These are phyloP conservation scores for Microbotryum silenes-acaulis DNA, from an alignment of 1,284 basidiomycete genomes.

Conservation along the genomic window DNA sequence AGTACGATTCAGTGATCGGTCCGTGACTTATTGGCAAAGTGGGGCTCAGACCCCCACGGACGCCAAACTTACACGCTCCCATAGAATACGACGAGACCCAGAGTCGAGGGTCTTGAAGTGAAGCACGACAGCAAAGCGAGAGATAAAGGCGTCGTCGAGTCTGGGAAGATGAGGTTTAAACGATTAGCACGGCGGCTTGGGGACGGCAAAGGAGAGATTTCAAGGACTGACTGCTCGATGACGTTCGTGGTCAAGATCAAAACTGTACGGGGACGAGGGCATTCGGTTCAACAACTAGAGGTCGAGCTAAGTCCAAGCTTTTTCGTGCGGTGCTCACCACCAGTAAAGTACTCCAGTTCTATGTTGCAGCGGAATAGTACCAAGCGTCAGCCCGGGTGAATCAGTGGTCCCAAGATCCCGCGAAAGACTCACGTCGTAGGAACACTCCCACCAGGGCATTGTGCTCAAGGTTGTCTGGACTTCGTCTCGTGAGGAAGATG, in stretches of 20 bases:
- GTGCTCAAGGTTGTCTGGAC: conserved; percentile 15
- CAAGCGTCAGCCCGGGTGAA: too few relatives aligned
- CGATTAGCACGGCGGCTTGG: too few relatives aligned
- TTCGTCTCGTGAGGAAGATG: conserved; percentile 24
- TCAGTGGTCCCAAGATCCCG: too few relatives aligned
- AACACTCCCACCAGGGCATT: conserved; percentile 25
- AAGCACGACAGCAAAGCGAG: conserved; percentile 28
- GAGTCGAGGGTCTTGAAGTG: conserved; percentile 24
- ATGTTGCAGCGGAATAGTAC: neutral
- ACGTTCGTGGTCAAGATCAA: conserved; percentile 27
- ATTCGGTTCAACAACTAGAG: too few relatives aligned
- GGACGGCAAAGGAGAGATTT: neutral
- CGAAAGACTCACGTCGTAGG: conserved; percentile 12
- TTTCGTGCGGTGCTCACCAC: neutral
- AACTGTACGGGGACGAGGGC: conserved; percentile 1
- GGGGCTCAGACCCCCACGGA: too few relatives aligned
- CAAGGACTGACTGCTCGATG: conserved; percentile 3
- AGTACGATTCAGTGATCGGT: neutral
- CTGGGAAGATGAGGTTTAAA: neutral
- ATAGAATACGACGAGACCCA: conserved; percentile 10
- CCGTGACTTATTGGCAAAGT: neutral
- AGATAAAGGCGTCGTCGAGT: conserved; percentile 29
- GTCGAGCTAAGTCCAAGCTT: too few relatives aligned
- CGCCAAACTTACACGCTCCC: conserved; percentile 8
- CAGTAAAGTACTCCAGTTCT: conserved; percentile 31